Conservation (phyloP, 345 rosid genomes). For the Melaleuca alternifolia region DNA sequence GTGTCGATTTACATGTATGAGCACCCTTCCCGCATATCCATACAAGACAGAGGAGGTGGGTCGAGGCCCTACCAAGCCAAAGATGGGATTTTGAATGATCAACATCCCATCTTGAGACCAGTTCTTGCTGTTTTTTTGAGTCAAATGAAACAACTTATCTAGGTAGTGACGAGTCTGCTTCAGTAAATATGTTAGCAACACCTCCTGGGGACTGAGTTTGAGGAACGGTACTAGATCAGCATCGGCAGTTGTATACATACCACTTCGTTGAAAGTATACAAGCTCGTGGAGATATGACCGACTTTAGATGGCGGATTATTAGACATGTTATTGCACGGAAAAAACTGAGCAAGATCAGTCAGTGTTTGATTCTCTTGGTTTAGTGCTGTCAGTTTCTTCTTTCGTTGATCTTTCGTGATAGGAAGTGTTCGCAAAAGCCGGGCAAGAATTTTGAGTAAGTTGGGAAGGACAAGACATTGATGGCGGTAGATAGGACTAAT, state of each 20-base stretch:
- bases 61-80: not conserved
- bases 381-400: not conserved
- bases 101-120: not conserved
- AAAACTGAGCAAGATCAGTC: not conserved
- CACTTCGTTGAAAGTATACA: not conserved
- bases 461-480: not conserved
- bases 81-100: not conserved
- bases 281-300: not conserved
- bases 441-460: not conserved
- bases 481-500: not conserved
- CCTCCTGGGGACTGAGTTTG: not conserved
- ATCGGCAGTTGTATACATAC: not conserved
- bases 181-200: not conserved
- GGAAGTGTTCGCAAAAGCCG: not conserved
- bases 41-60: not conserved
- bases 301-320: not conserved
- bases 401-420: not conserved
- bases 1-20: not conserved
- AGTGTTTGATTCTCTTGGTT: not conserved
- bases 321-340: not conserved
- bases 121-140: not conserved
- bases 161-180: not conserved
- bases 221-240: not conserved
- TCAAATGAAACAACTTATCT: not conserved
- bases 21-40: not conserved